These are phyloP conservation scores for Trypanosoma vivax DNA, from an alignment of 208 protist genomes.

Conservation along the genomic window DNA sequence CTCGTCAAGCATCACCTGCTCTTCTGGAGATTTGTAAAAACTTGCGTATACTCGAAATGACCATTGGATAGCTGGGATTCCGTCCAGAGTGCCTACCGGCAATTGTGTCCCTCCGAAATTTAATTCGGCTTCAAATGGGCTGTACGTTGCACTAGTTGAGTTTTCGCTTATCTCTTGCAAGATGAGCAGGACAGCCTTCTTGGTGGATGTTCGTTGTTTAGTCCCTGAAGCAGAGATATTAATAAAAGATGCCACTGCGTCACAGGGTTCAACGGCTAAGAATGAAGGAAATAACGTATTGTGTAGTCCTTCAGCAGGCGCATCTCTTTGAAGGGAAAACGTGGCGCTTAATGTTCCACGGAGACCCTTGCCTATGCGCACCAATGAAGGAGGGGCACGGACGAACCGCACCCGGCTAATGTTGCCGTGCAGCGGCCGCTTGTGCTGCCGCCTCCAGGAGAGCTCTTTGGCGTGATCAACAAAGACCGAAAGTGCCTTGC, in stretches of 20 bases:
- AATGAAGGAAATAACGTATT: constrained; percentile 22
- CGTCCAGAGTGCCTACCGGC: background rate
- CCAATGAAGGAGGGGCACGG: constrained; percentile 25
- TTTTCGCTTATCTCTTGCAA: constrained; percentile 18
- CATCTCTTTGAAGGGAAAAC: constrained; percentile 17
- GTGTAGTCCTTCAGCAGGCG: background rate
- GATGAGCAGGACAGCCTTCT: background rate
- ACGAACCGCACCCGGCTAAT: constrained; percentile 32
- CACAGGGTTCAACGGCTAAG: constrained; percentile 21
- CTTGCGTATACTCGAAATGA: constrained; percentile 15
- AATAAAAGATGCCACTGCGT: constrained; percentile 11
- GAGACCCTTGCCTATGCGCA: constrained; percentile 24
- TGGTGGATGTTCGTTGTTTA: background rate
- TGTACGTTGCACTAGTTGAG: constrained; percentile 10
- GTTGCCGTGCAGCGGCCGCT: constrained; percentile 10
- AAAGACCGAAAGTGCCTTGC: constrained; percentile 1
- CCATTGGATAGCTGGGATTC: background rate
- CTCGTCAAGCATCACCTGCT: constrained; percentile 12
- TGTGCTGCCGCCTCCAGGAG: constrained; percentile 15
- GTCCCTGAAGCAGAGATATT: background rate
- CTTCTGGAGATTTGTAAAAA: constrained; percentile 16
- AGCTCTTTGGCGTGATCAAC: constrained; percentile 1
- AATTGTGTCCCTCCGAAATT: background rate
- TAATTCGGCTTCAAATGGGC: constrained; percentile 6
- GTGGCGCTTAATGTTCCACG: constrained; percentile 3